phyloP scores from a whole-genome alignment of 2,329 filamentous ascomycete genomes.

The Hyphodiscus sp. region DNA sequence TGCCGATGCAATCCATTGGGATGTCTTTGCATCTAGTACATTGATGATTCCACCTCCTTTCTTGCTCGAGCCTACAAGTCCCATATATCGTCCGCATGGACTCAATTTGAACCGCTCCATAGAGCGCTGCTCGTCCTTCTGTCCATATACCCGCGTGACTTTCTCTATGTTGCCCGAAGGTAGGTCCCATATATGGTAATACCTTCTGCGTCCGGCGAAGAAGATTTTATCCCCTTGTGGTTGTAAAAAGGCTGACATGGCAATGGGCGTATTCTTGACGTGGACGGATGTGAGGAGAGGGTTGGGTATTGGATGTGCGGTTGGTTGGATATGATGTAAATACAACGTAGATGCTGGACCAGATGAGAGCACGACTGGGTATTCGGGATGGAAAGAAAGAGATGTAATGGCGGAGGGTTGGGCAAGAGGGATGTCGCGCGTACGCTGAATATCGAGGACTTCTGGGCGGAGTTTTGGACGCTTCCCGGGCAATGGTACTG shows the following conservation, averaged over 20 bases:
- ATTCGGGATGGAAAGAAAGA: constrained; percentile 81
- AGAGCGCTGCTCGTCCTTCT: constrained; percentile 73
- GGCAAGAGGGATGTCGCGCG: constrained; percentile 74
- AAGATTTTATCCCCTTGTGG: constrained; percentile 73
- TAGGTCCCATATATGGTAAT: constrained; percentile 94
- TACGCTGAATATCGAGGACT: constrained; percentile 81
- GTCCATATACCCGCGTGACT: constrained; percentile 67
- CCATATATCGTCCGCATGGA: constrained; percentile 82
- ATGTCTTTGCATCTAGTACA: constrained; percentile 68
- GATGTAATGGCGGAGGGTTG: constrained; percentile 77
- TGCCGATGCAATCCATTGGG: constrained; percentile 82
- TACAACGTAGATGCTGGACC: constrained; percentile 80
- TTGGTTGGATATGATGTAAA: constrained; percentile 80
- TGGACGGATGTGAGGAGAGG: constrained; percentile 87
- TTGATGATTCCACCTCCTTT: constrained; percentile 89
- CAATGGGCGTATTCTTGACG: constrained; percentile 75
- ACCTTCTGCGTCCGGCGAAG: constrained; percentile 79
- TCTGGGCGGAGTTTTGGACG: constrained; percentile 75
- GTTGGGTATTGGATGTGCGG: constrained; percentile 70
- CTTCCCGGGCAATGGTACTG: constrained; percentile 43
- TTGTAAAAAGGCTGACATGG: constrained; percentile 73
- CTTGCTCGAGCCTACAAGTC: constrained; percentile 67
- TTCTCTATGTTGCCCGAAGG: constrained; percentile 76
- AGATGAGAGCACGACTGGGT: constrained; percentile 83
- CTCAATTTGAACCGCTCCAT: constrained; percentile 91